Conservation (phyloP, 75 land plant genomes). For the Gnetum montanum region DNA sequence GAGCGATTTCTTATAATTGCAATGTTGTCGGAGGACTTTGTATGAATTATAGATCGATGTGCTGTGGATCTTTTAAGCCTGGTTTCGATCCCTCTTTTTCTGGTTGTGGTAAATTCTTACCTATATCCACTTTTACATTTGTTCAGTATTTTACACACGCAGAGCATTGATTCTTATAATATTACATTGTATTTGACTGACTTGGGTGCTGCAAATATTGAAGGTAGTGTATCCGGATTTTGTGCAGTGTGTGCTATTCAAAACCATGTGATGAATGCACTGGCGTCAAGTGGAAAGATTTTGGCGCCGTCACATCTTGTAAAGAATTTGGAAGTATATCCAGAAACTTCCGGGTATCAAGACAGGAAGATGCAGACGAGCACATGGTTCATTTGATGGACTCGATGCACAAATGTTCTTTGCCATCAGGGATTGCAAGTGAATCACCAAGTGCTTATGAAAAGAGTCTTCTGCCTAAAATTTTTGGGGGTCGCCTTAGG, state of each 20-base stretch:
- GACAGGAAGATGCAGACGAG: slow-evolving; percentile 96
- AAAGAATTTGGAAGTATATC: slow-evolving; percentile 63
- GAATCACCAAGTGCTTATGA: slow-evolving; percentile 65
- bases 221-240: slow-evolving; percentile 20
- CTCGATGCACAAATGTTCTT: slow-evolving; percentile 84
- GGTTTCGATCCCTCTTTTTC: too few relatives aligned
- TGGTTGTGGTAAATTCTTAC: too few relatives aligned
- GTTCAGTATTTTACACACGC: too few relatives aligned
- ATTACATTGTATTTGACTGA: too few relatives aligned
- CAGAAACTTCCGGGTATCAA: slow-evolving; percentile 49
- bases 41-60: too few relatives aligned
- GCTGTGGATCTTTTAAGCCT: too few relatives aligned
- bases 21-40: too few relatives aligned
- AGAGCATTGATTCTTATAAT: too few relatives aligned
- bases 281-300: slow-evolving; percentile 47
- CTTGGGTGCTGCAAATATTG: slow-evolving; percentile 6
- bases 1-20: too few relatives aligned
- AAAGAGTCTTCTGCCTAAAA: slow-evolving; percentile 71
- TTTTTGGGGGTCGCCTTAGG: slow-evolving; percentile 84
- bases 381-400: slow-evolving; percentile 86
- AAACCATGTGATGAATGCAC: slow-evolving; percentile 30
- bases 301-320: slow-evolving; percentile 55
- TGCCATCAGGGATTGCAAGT: slow-evolving; percentile 53
- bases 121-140: too few relatives aligned
- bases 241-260: slow-evolving; percentile 30